Percentiles rank a stretch among this genome's conserved stretches.
Conservation (phyloP, 768 basidiomycete species). For the Dentipellis fragilis region DNA sequence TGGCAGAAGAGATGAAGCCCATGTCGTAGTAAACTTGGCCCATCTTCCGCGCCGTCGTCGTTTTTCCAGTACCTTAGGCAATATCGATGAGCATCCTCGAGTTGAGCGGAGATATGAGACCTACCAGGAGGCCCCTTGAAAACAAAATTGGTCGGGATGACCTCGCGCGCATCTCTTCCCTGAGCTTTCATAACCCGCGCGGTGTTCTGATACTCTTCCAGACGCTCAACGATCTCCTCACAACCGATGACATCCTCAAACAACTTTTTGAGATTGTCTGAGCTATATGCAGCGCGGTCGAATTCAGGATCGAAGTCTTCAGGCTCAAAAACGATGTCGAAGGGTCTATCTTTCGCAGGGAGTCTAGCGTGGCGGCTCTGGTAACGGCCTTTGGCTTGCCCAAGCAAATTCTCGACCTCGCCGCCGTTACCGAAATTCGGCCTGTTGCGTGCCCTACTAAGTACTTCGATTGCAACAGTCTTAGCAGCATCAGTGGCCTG, state of each 20-base stretch:
- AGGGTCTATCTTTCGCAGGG: constrained; percentile 7
- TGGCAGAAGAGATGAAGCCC: constrained; percentile 38
- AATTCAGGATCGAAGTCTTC: constrained; percentile 57
- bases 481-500: constrained; percentile 48
- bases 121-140: constrained; percentile 68
- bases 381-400: constrained; percentile 17
- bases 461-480: constrained; percentile 39
- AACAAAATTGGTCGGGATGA: constrained; percentile 53
- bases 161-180: constrained; percentile 26
- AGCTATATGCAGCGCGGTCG: constrained; percentile 37
- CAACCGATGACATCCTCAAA: constrained; percentile 58
- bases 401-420: constrained; percentile 23
- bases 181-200: constrained; percentile 30
- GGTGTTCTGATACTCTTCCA: constrained; percentile 43
- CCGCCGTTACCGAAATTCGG: constrained; percentile 25
- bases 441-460: constrained; percentile 19
- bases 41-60: constrained; percentile 51
- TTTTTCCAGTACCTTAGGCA: constrained; percentile 50
- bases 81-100: not conserved
- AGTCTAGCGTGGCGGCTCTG: constrained; percentile 16
- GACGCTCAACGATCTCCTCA: constrained; percentile 38
- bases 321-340: constrained; percentile 27
- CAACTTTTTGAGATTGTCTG: constrained; percentile 39
- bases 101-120: constrained; percentile 5
- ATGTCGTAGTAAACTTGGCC: constrained; percentile 56